These are phyloP conservation scores for Hippophae tibetana DNA, from an alignment of 306 rosid genomes.

Conservation along the genomic window DNA sequence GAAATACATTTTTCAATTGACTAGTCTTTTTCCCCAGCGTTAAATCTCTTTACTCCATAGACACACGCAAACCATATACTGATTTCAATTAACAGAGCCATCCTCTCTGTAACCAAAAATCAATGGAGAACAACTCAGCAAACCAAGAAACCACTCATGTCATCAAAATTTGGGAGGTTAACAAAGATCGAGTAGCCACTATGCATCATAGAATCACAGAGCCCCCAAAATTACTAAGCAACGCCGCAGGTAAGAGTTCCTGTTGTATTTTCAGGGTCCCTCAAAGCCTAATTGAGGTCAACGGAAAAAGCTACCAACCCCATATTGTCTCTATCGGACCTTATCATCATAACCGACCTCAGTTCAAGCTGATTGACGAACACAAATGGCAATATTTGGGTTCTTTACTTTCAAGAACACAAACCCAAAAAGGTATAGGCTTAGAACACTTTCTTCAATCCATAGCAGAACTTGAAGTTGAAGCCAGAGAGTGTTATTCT, in stretches of 20 bases:
- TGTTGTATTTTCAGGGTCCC: constrained; percentile 55
- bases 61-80: too few relatives aligned
- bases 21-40: too few relatives aligned
- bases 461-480: constrained; percentile 22
- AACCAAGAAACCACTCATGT: constrained; percentile 13
- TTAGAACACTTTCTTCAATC: constrained; percentile 16
- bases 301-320: constrained; percentile 50
- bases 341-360: constrained; percentile 30
- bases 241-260: constrained; percentile 35
- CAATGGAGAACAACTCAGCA: constrained; percentile 14
- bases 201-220: constrained; percentile 34
- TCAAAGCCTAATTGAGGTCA: constrained; percentile 29
- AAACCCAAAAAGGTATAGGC: not conserved
- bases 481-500: constrained; percentile 50
- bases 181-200: constrained; percentile 24
- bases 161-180: constrained; percentile 20
- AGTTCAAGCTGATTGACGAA: constrained; percentile 46
- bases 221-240: constrained; percentile 38
- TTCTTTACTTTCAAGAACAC: constrained; percentile 30
- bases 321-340: constrained; percentile 66
- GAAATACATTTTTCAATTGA: too few relatives aligned
- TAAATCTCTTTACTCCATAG: too few relatives aligned
- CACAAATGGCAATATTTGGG: constrained; percentile 49
- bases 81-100: too few relatives aligned
- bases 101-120: too few relatives aligned